Base-by-base conservation (phyloP, 2,329 filamentous ascomycete genomes). In the Didymella segeticola region DNA sequence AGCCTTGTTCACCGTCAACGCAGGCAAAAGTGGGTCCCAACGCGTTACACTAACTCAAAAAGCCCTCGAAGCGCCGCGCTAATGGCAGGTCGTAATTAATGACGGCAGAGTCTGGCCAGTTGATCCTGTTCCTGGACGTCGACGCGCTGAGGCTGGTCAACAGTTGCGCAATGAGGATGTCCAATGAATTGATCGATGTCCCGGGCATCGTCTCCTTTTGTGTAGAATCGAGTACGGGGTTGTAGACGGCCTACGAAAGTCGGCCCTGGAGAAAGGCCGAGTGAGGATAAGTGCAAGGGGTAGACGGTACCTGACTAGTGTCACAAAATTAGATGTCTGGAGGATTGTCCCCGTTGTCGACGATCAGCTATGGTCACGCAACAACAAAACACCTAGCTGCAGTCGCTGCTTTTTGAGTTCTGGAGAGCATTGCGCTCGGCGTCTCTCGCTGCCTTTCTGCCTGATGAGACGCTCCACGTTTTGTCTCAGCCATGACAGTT, bases 401-500 rank as follows among this genome's bases (percentile, higher is more conserved):
- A 17, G 17, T 25, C 23, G 19, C 34, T 29, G 22, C 15, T 31
- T 43, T 49, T 43, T 39, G 53, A 51, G 43, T 57, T 54, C 14
- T 62, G 47, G 46, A 56, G 15, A 33, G 17, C 33, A 47, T 34
- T 57, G 52, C 51, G 27, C 25, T 53, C 33, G 30, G n/a, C 31
- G 5, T 47, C 49, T 47, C 46, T 53, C 60, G 63, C 57, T 54
- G 56, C 56, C 53, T 58, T 58, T 59, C 56, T 56, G 47, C n/a
- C 52, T 33, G 27, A 42, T 47, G 60, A 60, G 53, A 61, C 62
- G 56, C 47, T 51, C 33, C 46, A 56, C 51, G 60, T 63, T 60
- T 63, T 37, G 60, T 43, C 36, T 39, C 34, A 30, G 47, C 41
- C 20, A 33, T 53, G 55, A 57, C 45, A 29, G 46, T 54, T 55